A percentile compares a stretch with the other conserved stretches of the same genome.
Conservation (phyloP, 2,329 filamentous ascomycete species). For the Cercospora sojina region DNA sequence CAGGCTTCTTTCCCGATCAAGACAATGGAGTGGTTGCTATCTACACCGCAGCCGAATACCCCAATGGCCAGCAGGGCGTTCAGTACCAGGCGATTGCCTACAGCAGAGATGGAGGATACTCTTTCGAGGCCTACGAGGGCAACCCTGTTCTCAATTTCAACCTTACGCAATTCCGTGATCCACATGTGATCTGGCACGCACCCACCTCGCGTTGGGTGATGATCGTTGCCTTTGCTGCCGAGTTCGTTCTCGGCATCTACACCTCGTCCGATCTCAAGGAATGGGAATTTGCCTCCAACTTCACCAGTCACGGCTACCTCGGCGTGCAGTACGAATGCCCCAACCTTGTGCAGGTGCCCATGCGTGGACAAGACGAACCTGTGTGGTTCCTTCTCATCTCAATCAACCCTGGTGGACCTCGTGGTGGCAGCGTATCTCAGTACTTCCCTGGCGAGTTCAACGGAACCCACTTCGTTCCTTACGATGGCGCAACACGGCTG, state of each 20-base stretch:
- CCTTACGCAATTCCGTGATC: slow-evolving; percentile 62
- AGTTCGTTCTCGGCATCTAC: slow-evolving; percentile 61
- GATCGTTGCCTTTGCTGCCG: slow-evolving; percentile 53
- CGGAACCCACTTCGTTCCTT: slow-evolving; percentile 58
- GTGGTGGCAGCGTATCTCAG: slow-evolving; percentile 56
- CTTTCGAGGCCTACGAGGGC: slow-evolving; percentile 57
- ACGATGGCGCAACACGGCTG: slow-evolving; percentile 41
- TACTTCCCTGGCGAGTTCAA: slow-evolving; percentile 63
- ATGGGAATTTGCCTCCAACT: slow-evolving; percentile 61
- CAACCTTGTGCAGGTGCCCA: slow-evolving; percentile 58
- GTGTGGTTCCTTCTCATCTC: slow-evolving; percentile 52
- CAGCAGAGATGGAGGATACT: slow-evolving; percentile 61
- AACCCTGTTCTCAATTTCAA: slow-evolving; percentile 62
- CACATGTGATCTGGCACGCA: slow-evolving; percentile 62
- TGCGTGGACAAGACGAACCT: slow-evolving; percentile 45
- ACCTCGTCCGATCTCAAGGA: slow-evolving; percentile 59
- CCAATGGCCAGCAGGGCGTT: slow-evolving; percentile 34
- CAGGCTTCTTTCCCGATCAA: slow-evolving; percentile 62
- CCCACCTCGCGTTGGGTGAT: slow-evolving; percentile 56
- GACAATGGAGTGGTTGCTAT: slow-evolving; percentile 63
- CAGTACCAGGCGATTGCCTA: slow-evolving; percentile 63
- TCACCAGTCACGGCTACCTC: slow-evolving; percentile 53
- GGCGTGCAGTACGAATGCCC: slow-evolving; percentile 64
- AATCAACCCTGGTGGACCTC: slow-evolving; percentile 58
- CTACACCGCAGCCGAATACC: slow-evolving; percentile 50